These are phyloP conservation scores for Diaporthe humulicola DNA, from an alignment of 2,329 filamentous ascomycete species.

Conservation along the genomic window DNA sequence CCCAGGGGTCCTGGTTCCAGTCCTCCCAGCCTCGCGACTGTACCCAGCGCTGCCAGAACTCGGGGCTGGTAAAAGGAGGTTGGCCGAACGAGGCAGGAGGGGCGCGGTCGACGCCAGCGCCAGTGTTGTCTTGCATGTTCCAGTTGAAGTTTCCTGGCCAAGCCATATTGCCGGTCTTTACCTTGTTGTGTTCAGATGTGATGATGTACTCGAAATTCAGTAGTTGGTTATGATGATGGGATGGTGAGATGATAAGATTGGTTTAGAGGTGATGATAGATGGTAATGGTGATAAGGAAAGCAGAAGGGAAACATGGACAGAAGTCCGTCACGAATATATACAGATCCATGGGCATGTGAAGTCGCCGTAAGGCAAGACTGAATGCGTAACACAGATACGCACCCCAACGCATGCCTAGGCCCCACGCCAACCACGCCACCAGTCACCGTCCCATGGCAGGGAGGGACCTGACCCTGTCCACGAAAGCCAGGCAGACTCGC, in stretches of 20 bases:
- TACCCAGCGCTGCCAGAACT: slow-evolving; percentile 37
- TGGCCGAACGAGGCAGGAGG: slow-evolving; percentile 10
- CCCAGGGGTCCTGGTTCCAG: slow-evolving; percentile 22
- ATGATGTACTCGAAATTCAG: neutral
- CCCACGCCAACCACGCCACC: slow-evolving; percentile 15
- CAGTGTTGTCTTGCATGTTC: slow-evolving; percentile 31
- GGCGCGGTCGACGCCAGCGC: slow-evolving; percentile 37
- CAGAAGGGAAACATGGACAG: neutral
- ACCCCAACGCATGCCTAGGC: slow-evolving; percentile 29
- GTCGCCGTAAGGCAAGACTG: slow-evolving; percentile 5
- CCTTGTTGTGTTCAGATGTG: slow-evolving; percentile 19
- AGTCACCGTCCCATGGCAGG: slow-evolving; percentile 5
- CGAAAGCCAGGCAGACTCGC: slow-evolving; percentile 3
- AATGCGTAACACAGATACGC: slow-evolving; percentile 30
- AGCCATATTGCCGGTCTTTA: slow-evolving; percentile 34
- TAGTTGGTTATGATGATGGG: neutral
- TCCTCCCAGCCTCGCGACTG: slow-evolving; percentile 36
- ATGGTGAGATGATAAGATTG: neutral
- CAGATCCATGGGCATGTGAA: slow-evolving; percentile 11
- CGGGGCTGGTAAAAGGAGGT: slow-evolving; percentile 31
- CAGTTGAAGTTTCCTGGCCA: slow-evolving; percentile 36
- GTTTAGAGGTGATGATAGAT: slow-evolving; percentile 1
- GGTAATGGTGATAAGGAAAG: neutral
- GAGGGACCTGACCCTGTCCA: neutral
- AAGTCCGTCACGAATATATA: slow-evolving; percentile 28